Evolutionary conservation across 1,284 basidiomycete species (phyloP).

Genomic region (Austroboletus novae-zelandiae): DNA sequence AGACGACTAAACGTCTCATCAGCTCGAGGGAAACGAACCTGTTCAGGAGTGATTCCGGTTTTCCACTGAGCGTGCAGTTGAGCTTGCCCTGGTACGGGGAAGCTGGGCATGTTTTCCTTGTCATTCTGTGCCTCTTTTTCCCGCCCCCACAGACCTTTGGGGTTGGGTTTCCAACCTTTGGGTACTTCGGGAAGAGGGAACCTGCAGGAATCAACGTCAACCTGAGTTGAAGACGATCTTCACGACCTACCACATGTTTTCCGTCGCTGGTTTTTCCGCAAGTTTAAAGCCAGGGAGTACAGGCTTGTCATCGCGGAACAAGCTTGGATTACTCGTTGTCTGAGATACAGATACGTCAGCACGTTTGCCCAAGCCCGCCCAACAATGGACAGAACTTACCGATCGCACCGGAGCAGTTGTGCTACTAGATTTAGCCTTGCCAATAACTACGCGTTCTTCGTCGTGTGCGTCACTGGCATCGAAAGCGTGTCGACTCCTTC

Average conservation of each 20-base stretch:
- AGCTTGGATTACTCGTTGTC: constrained; percentile 27
- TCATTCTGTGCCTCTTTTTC: constrained; percentile 51
- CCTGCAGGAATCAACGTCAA: constrained; percentile 42
- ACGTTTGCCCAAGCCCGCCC: too few species aligned
- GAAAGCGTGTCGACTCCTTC: constrained; percentile 65
- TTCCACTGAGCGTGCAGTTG: constrained; percentile 51
- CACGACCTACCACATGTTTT: constrained; percentile 67
- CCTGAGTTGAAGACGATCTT: constrained; percentile 1
- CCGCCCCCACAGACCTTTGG: constrained; percentile 72
- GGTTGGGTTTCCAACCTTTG: constrained; percentile 82
- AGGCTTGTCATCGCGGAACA: constrained; percentile 72
- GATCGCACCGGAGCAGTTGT: constrained; percentile 2
- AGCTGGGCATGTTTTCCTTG: constrained; percentile 30
- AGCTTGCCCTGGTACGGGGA: constrained; percentile 22
- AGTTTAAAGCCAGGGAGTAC: constrained; percentile 77
- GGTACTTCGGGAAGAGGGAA: constrained; percentile 81
- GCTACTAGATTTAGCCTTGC: constrained; percentile 8
- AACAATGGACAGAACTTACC: constrained; percentile 13
- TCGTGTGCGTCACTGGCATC: constrained; percentile 63
- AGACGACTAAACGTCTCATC: neutral
- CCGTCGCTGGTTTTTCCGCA: constrained; percentile 62
- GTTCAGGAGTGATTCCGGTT: constrained; percentile 59
- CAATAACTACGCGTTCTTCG: constrained; percentile 52
- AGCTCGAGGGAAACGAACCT: constrained; percentile 45
- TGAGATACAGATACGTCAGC: constrained; percentile 35